Evolutionary conservation across 805 yeast genomes (phyloP).

Genomic region (Yarrowia hollandica): DNA sequence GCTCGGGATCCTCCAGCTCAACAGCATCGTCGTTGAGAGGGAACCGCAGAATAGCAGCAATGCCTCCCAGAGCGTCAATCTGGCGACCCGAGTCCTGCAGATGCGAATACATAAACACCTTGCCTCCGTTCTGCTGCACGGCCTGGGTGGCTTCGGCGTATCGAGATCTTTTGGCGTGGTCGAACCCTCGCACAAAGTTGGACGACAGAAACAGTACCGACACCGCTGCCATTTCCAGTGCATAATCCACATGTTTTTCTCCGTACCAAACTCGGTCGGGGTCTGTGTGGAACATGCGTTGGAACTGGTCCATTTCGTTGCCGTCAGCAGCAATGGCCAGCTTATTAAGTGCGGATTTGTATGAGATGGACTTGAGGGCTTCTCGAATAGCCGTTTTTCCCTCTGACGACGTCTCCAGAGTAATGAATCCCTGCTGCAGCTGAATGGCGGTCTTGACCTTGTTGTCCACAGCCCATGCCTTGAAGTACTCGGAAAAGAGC

Average conservation of each 20-base stretch:
- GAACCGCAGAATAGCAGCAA: slow-evolving; percentile 26
- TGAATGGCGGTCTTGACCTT: slow-evolving; percentile 17
- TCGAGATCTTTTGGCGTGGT: slow-evolving; percentile 16
- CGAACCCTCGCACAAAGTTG: slow-evolving; percentile 21
- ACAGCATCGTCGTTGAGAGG: slow-evolving; percentile 22
- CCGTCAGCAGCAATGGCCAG: slow-evolving; percentile 25
- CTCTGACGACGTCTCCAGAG: slow-evolving; percentile 19
- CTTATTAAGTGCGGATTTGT: slow-evolving; percentile 22
- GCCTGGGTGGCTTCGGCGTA: slow-evolving; percentile 25
- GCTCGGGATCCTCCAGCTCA: slow-evolving; percentile 6
- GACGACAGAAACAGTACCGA: slow-evolving; percentile 8
- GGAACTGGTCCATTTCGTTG: slow-evolving; percentile 25
- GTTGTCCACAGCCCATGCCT: slow-evolving; percentile 25
- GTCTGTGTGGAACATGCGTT: slow-evolving; percentile 28
- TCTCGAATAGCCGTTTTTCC: slow-evolving; percentile 28
- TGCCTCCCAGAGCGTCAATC: slow-evolving; percentile 27
- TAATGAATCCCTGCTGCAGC: slow-evolving; percentile 10
- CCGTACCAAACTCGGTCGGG: slow-evolving; percentile 29
- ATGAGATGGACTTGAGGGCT: slow-evolving; percentile 27
- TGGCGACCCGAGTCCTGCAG: slow-evolving; percentile 25
- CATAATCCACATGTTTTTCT: slow-evolving; percentile 23
- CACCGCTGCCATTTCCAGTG: slow-evolving; percentile 23
- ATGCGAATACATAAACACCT: slow-evolving; percentile 28
- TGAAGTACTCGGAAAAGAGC: slow-evolving; percentile 28
- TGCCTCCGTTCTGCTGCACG: slow-evolving; percentile 25